Percentiles rank a stretch among this genome's conserved stretches.
These are phyloP conservation scores for Coemansia sp. DNA, from an alignment of 192 early-diverging fungal species.

Conservation along the genomic window DNA sequence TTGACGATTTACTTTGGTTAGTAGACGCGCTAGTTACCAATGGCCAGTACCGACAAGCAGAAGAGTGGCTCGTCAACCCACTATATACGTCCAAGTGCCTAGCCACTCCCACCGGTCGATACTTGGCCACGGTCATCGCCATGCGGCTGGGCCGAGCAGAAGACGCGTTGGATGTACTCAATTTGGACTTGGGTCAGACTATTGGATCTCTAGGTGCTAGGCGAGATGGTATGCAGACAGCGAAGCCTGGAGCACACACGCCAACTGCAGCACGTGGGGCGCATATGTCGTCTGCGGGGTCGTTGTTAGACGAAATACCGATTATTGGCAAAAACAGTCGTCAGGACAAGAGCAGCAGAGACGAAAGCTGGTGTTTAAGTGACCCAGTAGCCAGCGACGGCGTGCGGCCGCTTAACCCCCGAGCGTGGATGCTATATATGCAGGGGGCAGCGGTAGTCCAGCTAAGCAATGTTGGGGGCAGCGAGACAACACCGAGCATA, in stretches of 20 bases:
- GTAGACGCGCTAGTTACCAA: conserved; percentile 54
- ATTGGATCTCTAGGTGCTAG: neutral
- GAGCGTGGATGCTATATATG: conserved; percentile 53
- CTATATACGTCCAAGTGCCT: conserved; percentile 20
- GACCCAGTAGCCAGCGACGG: neutral
- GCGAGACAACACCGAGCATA: conserved; percentile 43
- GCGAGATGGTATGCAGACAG: neutral
- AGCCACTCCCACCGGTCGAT: conserved; percentile 28
- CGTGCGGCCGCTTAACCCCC: conserved; percentile 29
- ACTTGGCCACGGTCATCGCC: conserved; percentile 49
- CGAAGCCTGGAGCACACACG: neutral
- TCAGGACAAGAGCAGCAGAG: conserved; percentile 1
- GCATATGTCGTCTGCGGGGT: neutral
- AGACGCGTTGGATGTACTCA: conserved; percentile 46
- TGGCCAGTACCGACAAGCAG: conserved; percentile 52
- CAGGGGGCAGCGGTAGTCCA: conserved; percentile 54
- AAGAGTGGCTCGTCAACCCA: conserved; percentile 44
- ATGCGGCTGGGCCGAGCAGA: conserved; percentile 54
- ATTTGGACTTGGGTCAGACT: conserved; percentile 7
- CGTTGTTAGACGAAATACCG: conserved; percentile 6
- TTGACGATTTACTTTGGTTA: conserved; percentile 49
- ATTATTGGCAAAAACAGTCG: conserved; percentile 2
- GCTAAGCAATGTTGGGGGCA: conserved; percentile 46
- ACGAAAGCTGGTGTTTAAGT: neutral
- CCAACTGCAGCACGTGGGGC: conserved; percentile 11